Percentiles rank a stretch among this genome's conserved stretches.
phyloP scores from a whole-genome alignment of 306 rosid species.

The Gastrolobium villosum region DNA sequence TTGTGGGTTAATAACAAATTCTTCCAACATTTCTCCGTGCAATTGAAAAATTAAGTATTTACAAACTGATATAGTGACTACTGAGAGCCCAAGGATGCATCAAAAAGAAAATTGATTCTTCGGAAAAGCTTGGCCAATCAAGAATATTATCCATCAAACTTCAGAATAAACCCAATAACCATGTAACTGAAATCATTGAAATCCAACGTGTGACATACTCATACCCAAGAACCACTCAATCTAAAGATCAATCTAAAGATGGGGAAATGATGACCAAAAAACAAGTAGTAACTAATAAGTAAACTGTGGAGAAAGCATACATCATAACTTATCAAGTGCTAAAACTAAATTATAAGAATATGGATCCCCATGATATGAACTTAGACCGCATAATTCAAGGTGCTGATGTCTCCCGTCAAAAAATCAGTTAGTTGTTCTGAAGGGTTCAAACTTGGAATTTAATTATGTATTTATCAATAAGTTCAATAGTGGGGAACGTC shows the following conservation, averaged over 20 bases:
- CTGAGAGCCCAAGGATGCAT: conserved; percentile 7
- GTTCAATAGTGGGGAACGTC: neutral
- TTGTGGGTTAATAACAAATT: neutral
- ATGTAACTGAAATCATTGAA: conserved; percentile 17
- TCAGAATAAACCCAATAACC: conserved; percentile 11
- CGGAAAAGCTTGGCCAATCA: conserved; percentile 30
- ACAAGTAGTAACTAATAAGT: neutral
- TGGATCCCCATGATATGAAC: conserved; percentile 21
- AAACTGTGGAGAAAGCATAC: conserved; percentile 7
- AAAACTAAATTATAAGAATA: conserved; percentile 30
- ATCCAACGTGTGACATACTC: neutral
- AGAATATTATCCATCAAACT: conserved; percentile 34
- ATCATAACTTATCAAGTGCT: conserved; percentile 22
- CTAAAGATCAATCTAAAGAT: conserved; percentile 42
- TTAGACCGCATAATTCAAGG: neutral
- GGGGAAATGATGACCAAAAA: conserved; percentile 22
- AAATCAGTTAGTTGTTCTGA: conserved; percentile 1
- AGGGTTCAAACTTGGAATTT: conserved; percentile 19
- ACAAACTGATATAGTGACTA: conserved; percentile 29
- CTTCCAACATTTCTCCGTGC: conserved; percentile 8
- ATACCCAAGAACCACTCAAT: conserved; percentile 25
- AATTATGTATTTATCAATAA: conserved; percentile 17
- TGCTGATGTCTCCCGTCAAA: conserved; percentile 26
- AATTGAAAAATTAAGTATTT: conserved; percentile 41
- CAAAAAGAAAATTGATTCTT: conserved; percentile 13